phyloP scores from a whole-genome alignment of 345 rosid species.

The Melaleuca quinquenervia region DNA sequence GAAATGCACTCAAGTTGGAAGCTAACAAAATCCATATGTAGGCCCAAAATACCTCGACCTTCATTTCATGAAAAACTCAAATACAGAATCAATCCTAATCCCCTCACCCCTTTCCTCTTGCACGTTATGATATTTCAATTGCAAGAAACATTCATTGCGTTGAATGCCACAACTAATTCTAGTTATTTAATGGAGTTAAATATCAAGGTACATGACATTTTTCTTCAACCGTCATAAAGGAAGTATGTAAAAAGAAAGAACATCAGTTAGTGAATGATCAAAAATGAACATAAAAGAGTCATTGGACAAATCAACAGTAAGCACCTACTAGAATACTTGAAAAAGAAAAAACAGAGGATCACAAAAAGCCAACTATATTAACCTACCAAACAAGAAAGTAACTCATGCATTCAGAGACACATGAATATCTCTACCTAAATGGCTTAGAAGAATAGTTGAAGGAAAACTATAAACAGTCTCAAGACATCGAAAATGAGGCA shows the following conservation, averaged over 20 bases:
- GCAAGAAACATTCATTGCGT: not conserved
- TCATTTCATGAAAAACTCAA: not conserved
- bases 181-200: not conserved
- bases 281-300: not conserved
- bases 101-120: not conserved
- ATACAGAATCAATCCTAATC: not conserved
- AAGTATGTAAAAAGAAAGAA: not conserved
- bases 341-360: not conserved
- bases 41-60: not conserved
- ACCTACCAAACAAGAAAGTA: not conserved
- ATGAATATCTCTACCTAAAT: not conserved
- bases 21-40: not conserved
- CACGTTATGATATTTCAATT: not conserved
- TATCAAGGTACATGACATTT: not conserved
- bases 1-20: not conserved
- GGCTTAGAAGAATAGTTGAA: not conserved
- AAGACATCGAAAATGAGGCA: not conserved
- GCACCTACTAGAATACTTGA: not conserved
- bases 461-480: not conserved
- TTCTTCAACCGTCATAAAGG: not conserved
- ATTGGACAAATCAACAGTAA: not conserved
- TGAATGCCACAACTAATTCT: not conserved
- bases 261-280: not conserved
- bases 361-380: not conserved
- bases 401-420: not conserved